phyloP scores from a whole-genome alignment of 345 rosid species.

The Salix viminalis region DNA sequence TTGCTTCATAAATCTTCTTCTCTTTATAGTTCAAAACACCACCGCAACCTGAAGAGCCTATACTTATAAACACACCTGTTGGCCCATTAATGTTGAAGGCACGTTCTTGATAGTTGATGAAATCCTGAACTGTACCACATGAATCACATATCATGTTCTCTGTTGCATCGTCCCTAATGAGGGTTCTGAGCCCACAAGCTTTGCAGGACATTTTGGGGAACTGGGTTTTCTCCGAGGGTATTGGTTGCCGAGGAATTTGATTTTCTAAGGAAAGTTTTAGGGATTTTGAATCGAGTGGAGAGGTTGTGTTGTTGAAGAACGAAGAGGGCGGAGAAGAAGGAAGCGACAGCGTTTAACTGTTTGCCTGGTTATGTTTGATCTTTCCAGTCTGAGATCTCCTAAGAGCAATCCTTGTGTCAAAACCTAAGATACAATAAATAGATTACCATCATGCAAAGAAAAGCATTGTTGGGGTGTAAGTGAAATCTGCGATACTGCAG shows the following conservation, averaged over 20 bases:
- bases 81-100: slow-evolving; percentile 47
- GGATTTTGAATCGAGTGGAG: too few species aligned
- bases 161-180: slow-evolving; percentile 42
- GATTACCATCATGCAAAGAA: too few species aligned
- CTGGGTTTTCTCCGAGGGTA: neutral
- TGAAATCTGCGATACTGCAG: too few species aligned
- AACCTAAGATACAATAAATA: too few species aligned
- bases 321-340: too few species aligned
- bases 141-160: slow-evolving; percentile 39
- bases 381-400: too few species aligned
- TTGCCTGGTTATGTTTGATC: too few species aligned
- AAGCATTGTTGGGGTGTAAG: too few species aligned
- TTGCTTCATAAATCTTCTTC: slow-evolving; percentile 58
- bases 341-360: too few species aligned
- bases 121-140: slow-evolving; percentile 44
- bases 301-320: too few species aligned
- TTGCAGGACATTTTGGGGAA: slow-evolving; percentile 27
- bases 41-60: slow-evolving; percentile 63
- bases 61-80: slow-evolving; percentile 44
- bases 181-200: slow-evolving; percentile 41
- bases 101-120: slow-evolving; percentile 45
- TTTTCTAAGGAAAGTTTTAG: neutral
- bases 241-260: neutral
- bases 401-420: too few species aligned
- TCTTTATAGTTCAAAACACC: slow-evolving; percentile 44